A percentile compares a stretch with the other conserved stretches of the same genome.
These are phyloP conservation scores for Venturia oleaginea DNA, from an alignment of 2,329 filamentous ascomycete genomes.

Conservation along the genomic window DNA sequence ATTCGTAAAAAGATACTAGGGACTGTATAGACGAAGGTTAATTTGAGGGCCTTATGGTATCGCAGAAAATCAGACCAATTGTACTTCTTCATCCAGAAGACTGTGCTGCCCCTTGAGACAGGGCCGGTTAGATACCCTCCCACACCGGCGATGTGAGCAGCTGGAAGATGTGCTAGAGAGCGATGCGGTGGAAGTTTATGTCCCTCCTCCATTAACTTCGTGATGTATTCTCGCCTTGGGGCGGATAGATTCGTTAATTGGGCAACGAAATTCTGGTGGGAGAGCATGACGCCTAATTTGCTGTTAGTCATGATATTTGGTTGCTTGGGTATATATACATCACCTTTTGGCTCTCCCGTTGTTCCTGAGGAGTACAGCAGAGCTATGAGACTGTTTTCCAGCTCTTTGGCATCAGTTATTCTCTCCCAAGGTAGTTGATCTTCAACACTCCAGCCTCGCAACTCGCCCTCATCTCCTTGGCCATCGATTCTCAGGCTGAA, in stretches of 20 bases:
- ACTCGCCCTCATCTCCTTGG: constrained; percentile 24
- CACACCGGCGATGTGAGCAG: constrained; percentile 40
- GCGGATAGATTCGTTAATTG: constrained; percentile 27
- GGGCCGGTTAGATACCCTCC: constrained; percentile 39
- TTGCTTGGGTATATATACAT: background rate
- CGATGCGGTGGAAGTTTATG: constrained; percentile 16
- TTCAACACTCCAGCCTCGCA: constrained; percentile 22
- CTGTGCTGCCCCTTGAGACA: constrained; percentile 25
- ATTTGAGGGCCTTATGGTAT: constrained; percentile 40
- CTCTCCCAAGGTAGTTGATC: constrained; percentile 35
- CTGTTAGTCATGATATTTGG: background rate
- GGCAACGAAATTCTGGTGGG: constrained; percentile 35
- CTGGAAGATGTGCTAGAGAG: constrained; percentile 35
- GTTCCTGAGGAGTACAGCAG: constrained; percentile 41
- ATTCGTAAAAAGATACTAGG: constrained; percentile 53
- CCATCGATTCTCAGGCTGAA: constrained; percentile 27
- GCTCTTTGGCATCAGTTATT: constrained; percentile 41
- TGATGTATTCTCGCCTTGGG: constrained; percentile 20
- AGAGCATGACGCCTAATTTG: constrained; percentile 30
- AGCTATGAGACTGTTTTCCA: constrained; percentile 38
- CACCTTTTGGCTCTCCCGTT: constrained; percentile 38
- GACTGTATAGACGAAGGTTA: constrained; percentile 50
- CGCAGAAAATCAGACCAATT: constrained; percentile 47
- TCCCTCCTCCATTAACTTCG: constrained; percentile 14
- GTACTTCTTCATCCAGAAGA: constrained; percentile 57